phyloP scores from a whole-genome alignment of 495 filamentous ascomycete genomes.

The Penicillium silybi region DNA sequence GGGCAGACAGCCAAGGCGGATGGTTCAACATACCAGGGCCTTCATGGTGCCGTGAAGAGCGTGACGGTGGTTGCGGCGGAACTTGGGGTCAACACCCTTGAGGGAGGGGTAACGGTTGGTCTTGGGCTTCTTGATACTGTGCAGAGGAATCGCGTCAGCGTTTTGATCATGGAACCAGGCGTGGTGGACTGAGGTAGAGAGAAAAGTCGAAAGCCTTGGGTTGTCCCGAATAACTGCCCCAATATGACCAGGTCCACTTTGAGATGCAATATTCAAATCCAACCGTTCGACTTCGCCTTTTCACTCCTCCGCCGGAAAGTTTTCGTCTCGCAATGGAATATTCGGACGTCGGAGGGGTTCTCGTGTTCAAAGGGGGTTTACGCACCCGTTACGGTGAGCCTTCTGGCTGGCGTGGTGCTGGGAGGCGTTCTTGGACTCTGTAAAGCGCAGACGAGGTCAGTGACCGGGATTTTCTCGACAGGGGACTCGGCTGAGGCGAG shows the following conservation, averaged over 20 bases:
- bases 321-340: not conserved
- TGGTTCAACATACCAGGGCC: conserved; percentile 74
- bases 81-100: conserved; percentile 98
- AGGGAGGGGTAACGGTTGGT: conserved; percentile 97
- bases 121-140: conserved; percentile 99
- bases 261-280: not conserved
- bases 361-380: conserved; percentile 15
- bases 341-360: not conserved
- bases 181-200: not conserved
- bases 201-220: conserved; percentile 1
- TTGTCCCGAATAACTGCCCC: not conserved
- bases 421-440: conserved; percentile 99
- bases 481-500: not conserved
- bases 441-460: conserved; percentile 27
- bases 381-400: conserved; percentile 96
- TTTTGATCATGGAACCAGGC: conserved; percentile 3
- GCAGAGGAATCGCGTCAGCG: conserved; percentile 31
- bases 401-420: conserved; percentile 97
- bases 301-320: not conserved
- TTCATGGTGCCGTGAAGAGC: conserved; percentile 97
- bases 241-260: not conserved
- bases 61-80: conserved; percentile 98
- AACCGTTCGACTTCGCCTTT: not conserved
- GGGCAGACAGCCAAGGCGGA: not conserved
- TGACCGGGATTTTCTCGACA: conserved; percentile 12